Evolutionary conservation across 169 alveolate genomes (phyloP), one percentile per base, ranked within the genome.

Genomic region (Cryptosporidium sp.): DNA sequence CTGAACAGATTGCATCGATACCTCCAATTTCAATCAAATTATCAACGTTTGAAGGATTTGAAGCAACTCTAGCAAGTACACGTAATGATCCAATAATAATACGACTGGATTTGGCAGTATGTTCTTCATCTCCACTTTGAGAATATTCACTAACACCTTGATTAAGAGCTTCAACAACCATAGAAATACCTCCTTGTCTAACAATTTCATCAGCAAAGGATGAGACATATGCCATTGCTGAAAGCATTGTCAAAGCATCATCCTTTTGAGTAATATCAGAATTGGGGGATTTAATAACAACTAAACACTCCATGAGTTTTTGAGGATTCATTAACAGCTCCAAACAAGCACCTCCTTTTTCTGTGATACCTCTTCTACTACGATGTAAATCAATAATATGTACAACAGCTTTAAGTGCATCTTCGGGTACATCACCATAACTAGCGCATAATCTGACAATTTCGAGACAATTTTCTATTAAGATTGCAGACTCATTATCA

Each of bases 221-320:
- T 6, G 98, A 93, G 35, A 96, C 95, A 92, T 96, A 96, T 0
- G 98, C 96, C 94, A 96, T 95, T 16, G 97, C 95, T 39, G 97
- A 94, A 65, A 96, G 92, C 65, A 96, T 95, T 58, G 94, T 93
- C 21, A 96, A 92, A 14, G 98, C 98, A 48, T 95, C 93, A 85
- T 95, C 96, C 92, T 95, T 96, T 85, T 95, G 97, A 37, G 96
- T 91, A 33, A 96, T 86, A 26, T 96, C 98, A 33, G 95, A 93
- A 21, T 87, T 92, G 62, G 93, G 92, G 58, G 93, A 93, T 84
- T 95, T 94, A n/a, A 96, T 94, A n/a, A 93, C 92, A 69, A 93
- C 84, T 45, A 96, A 89, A 69, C 97, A 95, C 61, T 95, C 92
- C 86, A 94, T 93, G 69, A 96, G 89, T 91, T 95, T 94, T 69